phyloP scores from a whole-genome alignment of 345 rosid species.

The Brassica nigra region DNA sequence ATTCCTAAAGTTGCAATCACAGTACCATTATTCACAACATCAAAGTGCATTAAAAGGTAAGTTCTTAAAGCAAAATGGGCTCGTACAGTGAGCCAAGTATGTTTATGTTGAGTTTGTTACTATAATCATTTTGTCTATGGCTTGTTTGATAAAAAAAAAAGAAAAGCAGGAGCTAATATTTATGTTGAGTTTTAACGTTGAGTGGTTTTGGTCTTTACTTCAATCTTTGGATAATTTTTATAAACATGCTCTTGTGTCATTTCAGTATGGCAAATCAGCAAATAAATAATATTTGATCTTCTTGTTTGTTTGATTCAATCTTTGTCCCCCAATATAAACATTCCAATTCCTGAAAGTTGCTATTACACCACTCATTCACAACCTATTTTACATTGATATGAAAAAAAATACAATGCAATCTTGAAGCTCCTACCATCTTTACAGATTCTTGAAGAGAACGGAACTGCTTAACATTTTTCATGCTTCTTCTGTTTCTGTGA shows the following conservation, averaged over 20 bases:
- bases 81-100: too few species aligned
- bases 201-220: neutral
- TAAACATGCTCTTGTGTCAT: neutral
- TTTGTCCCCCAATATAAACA: neutral
- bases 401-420: neutral
- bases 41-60: too few species aligned
- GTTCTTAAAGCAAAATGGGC: too few species aligned
- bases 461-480: neutral
- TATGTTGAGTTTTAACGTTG: neutral
- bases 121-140: neutral
- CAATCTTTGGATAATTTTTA: neutral
- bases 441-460: conserved; percentile 21
- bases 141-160: neutral
- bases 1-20: too few species aligned
- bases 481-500: conserved; percentile 19
- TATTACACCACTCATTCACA: conserved; percentile 9
- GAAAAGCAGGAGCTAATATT: neutral
- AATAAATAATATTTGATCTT: neutral
- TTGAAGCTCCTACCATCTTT: conserved; percentile 6
- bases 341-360: neutral
- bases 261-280: neutral
- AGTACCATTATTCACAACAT: too few species aligned
- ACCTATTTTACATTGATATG: conserved; percentile 30
- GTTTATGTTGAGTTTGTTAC: too few species aligned
- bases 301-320: neutral